Percentiles rank a stretch among this genome's conserved stretches.
These are phyloP conservation scores for Dactylellina drechsleri DNA, from an alignment of 2,329 filamentous ascomycete genomes.

Conservation along the genomic window DNA sequence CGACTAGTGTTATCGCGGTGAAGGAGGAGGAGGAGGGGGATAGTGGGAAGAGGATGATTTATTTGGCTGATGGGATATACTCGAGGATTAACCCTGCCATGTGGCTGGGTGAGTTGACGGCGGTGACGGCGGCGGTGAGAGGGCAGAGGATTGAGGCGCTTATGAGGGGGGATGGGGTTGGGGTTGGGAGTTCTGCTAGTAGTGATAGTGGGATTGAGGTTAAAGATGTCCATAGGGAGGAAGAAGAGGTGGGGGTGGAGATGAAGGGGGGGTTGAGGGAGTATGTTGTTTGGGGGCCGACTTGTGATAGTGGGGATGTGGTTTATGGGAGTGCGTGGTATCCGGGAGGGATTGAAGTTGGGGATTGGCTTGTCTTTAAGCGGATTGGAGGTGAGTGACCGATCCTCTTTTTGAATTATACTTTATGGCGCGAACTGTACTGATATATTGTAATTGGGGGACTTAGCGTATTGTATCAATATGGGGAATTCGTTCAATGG, in stretches of 20 bases:
- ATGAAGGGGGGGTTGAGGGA: conserved; percentile 26
- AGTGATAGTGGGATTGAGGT: conserved; percentile 49
- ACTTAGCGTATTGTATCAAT: conserved; percentile 32
- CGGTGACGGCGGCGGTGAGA: conserved; percentile 26
- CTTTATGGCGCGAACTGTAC: background rate
- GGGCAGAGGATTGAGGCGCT: conserved; percentile 10
- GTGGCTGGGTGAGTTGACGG: conserved; percentile 43
- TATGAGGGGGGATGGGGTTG: background rate
- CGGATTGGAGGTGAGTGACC: conserved; percentile 38
- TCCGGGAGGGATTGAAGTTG: conserved; percentile 36
- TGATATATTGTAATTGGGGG: background rate
- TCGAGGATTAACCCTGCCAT: conserved; percentile 37
- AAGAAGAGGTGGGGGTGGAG: background rate
- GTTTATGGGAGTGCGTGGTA: conserved; percentile 30
- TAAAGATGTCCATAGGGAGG: conserved; percentile 4
- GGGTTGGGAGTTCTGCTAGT: conserved; percentile 23
- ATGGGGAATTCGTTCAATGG: conserved; percentile 43
- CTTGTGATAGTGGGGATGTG: conserved; percentile 43
- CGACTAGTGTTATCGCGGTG: conserved; percentile 43
- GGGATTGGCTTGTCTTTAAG: conserved; percentile 49
- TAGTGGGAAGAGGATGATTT: conserved; percentile 18
- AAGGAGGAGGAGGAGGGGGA: conserved; percentile 14
- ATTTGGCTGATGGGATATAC: conserved; percentile 47
- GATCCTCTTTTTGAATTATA: background rate
- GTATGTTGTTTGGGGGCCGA: conserved; percentile 44